Base-by-base conservation (phyloP, 306 rosid species). In the Sicyos edulis region DNA sequence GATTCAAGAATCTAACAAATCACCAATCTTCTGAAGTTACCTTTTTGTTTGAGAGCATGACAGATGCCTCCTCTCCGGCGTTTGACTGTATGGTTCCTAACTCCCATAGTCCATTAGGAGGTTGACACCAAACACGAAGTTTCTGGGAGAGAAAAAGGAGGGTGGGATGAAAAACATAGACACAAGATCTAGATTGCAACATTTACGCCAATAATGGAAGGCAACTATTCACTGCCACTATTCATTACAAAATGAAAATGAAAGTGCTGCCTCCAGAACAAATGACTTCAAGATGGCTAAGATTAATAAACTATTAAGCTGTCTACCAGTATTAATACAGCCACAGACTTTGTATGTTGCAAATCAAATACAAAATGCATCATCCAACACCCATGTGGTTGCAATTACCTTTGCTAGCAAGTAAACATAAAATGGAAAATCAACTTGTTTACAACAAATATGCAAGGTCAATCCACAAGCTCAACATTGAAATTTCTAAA, bases 71-170 rank as follows among this genome's bases (percentile, higher is more conserved):
- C 54, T 83, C 90, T 78, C 89, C 97, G 7, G 85, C 75, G 65
- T 83, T 86, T 70, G 99, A 89, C 73, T 86, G 96, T 81, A 95
- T 86, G 12, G 51, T 84, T 83, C 97, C 99, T 0, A 80, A 85
- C 70, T 76, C 96, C 99, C 96, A 91, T 26, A 76, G 86, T 58
- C 95, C 88, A 72, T 49, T 84, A 37, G 88, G 88, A 54, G 80
- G 89, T 79, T 74, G 82, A 86, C 97, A 89, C 99, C 99, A 95
- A 71, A 95, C 95, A 76, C 74, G 82, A 70, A 91, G 97, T 88
- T 89, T 91, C 99, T 95, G 90, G 69, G 45, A 29, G 22, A 80
- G 75, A 77, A 19, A 71, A 42, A 66, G 71, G 76, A 72, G 52
- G 21, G 17, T 32, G 32, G 21, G 74, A 60, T 63, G 37, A 80